A percentile compares a stretch with the other conserved stretches of the same genome.
These are phyloP conservation scores for Penicillium verhagenii DNA, from an alignment of 495 filamentous ascomycete genomes.

Conservation along the genomic window DNA sequence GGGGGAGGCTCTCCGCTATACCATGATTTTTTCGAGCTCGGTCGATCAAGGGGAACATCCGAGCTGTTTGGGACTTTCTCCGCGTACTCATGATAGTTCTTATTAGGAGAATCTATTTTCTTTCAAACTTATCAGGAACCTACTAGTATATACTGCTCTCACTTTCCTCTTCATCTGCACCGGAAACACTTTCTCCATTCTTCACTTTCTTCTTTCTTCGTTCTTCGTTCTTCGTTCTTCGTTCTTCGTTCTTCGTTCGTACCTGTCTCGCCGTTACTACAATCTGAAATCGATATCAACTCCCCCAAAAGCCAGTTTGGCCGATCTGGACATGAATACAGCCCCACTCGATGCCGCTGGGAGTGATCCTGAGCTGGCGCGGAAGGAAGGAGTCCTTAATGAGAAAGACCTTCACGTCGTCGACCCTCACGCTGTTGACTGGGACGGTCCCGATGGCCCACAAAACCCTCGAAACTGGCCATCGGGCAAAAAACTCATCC, in stretches of 20 bases:
- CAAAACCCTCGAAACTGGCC: constrained; percentile 3
- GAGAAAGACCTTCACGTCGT: neutral
- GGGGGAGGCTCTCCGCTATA: neutral
- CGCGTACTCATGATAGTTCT: too few relatives aligned
- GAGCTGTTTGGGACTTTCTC: neutral
- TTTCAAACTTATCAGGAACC: too few relatives aligned
- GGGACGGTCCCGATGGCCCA: constrained; percentile 2
- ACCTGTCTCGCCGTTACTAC: too few relatives aligned
- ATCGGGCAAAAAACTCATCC: neutral
- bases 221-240: too few relatives aligned
- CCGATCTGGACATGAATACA: neutral
- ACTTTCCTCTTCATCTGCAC: too few relatives aligned
- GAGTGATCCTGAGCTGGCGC: neutral
- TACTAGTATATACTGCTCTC: too few relatives aligned
- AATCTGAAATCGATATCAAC: neutral
- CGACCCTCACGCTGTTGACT: neutral
- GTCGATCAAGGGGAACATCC: neutral
- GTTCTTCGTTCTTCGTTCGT: too few relatives aligned
- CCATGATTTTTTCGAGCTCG: neutral
- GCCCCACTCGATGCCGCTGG: neutral
- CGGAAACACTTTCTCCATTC: too few relatives aligned
- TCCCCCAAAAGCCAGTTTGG: neutral
- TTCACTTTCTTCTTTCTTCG: too few relatives aligned
- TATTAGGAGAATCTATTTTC: too few relatives aligned
- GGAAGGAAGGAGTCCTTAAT: neutral